phyloP scores from a whole-genome alignment of 1,284 basidiomycete species.

The Fistulinella staudtii region DNA sequence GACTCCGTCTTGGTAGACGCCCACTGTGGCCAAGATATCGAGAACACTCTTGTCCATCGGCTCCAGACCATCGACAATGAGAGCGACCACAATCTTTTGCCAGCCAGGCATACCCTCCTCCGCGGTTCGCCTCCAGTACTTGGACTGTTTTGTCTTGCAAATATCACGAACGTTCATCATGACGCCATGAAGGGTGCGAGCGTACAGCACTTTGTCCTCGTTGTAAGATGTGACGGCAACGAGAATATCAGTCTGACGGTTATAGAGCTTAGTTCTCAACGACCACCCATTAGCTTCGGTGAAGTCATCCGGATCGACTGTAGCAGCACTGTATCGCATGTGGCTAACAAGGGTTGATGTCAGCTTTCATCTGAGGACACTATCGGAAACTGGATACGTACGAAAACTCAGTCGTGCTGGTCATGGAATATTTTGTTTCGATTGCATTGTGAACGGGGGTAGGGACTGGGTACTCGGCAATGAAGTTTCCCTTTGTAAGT shows the following conservation, averaged over 20 bases:
- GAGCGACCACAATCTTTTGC: slow-evolving; percentile 91
- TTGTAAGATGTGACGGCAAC: slow-evolving; percentile 91
- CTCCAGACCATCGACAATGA: slow-evolving; percentile 93
- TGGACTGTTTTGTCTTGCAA: slow-evolving; percentile 93
- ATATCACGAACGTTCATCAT: slow-evolving; percentile 99
- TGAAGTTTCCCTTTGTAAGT: slow-evolving; percentile 89
- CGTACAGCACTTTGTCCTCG: slow-evolving; percentile 91
- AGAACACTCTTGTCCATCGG: slow-evolving; percentile 94
- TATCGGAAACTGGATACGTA: slow-evolving; percentile 43
- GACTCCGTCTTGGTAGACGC: slow-evolving; percentile 90
- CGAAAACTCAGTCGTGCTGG: slow-evolving; percentile 82
- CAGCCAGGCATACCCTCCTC: slow-evolving; percentile 89
- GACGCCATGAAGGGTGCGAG: slow-evolving; percentile 89
- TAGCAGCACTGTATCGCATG: slow-evolving; percentile 92
- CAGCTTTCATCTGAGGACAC: too few relatives aligned
- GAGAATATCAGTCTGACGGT: slow-evolving; percentile 88
- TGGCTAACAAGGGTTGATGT: slow-evolving; percentile 50
- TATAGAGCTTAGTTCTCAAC: slow-evolving; percentile 81
- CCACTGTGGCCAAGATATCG: slow-evolving; percentile 84
- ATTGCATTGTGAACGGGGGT: slow-evolving; percentile 83
- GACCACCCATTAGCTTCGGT: slow-evolving; percentile 76
- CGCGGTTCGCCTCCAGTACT: slow-evolving; percentile 83
- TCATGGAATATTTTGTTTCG: slow-evolving; percentile 72
- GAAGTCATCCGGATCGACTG: slow-evolving; percentile 94
- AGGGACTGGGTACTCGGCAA: slow-evolving; percentile 88